phyloP scores from a whole-genome alignment of 306 rosid genomes.

The Abrus pulchellus region DNA sequence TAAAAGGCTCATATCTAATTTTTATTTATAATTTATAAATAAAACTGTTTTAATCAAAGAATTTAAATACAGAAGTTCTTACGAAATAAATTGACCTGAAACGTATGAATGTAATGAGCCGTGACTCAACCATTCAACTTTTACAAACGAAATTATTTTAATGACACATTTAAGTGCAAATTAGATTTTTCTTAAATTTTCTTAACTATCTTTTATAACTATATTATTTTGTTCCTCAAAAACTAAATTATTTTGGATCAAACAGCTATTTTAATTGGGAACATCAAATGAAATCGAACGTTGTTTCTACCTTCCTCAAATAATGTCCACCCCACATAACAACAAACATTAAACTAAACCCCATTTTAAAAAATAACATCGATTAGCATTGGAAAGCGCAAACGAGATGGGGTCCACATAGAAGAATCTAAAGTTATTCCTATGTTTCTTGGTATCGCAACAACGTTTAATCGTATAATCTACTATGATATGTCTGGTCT shows the following conservation, averaged over 20 bases:
- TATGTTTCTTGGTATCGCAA: neutral
- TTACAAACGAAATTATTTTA: no score
- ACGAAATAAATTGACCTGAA: no score
- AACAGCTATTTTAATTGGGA: neutral
- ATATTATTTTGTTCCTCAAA: no score
- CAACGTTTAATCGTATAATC: neutral
- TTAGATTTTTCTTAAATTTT: no score
- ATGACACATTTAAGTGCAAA: no score
- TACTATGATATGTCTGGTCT: neutral
- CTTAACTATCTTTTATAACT: no score
- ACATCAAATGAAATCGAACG: neutral
- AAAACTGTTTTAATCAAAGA: no score
- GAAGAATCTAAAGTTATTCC: neutral
- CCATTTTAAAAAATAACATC: neutral
- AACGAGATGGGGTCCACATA: neutral
- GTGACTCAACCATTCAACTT: no score
- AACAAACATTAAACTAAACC: neutral
- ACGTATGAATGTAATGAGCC: no score
- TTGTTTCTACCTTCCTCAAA: constrained; percentile 15
- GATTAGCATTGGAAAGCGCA: neutral
- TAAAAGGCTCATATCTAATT: no score
- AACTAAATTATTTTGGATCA: neutral
- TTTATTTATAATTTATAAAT: no score
- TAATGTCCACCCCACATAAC: constrained; percentile 13
- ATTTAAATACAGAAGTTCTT: no score